Evolutionary conservation across 352 stramenopile genomes (phyloP).

Genomic region (Pythium oligandrum): DNA sequence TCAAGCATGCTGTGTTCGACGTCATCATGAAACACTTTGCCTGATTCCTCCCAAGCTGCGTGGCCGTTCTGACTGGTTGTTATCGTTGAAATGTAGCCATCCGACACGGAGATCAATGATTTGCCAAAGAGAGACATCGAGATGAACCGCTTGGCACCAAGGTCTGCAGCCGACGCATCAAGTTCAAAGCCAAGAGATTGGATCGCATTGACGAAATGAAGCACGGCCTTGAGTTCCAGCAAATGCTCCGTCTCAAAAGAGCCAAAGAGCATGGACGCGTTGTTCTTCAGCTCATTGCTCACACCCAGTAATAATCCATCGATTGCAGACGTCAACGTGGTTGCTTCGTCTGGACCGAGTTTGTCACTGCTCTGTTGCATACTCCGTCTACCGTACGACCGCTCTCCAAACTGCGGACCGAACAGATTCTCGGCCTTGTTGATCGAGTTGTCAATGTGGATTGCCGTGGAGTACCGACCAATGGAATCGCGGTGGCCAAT

Average conservation of each 20-base stretch:
- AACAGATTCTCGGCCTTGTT: slow-evolving; percentile 80
- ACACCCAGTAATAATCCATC: slow-evolving; percentile 14
- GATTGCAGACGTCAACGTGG: slow-evolving; percentile 17
- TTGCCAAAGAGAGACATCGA: slow-evolving; percentile 63
- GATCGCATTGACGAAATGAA: slow-evolving; percentile 61
- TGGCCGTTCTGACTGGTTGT: slow-evolving; percentile 14
- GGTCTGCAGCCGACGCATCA: slow-evolving; percentile 66
- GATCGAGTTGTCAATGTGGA: slow-evolving; percentile 48
- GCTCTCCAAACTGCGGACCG: not conserved
- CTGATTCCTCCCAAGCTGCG: not conserved
- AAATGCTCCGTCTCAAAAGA: slow-evolving; percentile 65
- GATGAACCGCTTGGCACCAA: slow-evolving; percentile 73
- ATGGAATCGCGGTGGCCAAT: slow-evolving; percentile 37
- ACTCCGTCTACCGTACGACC: not conserved
- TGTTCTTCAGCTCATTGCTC: slow-evolving; percentile 14
- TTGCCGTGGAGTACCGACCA: slow-evolving; percentile 65
- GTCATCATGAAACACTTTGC: not conserved
- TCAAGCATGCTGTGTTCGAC: slow-evolving; percentile 8
- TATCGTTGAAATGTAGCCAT: slow-evolving; percentile 2
- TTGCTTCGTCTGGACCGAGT: slow-evolving; percentile 13
- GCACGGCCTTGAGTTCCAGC: slow-evolving; percentile 64
- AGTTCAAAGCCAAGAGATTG: slow-evolving; percentile 76
- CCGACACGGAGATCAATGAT: slow-evolving; percentile 45
- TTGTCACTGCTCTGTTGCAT: slow-evolving; percentile 1
- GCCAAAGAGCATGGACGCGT: slow-evolving; percentile 51